A percentile compares a stretch with the other conserved stretches of the same genome.
phyloP scores from a whole-genome alignment of 495 filamentous ascomycete genomes.

The Poronia punctata region DNA sequence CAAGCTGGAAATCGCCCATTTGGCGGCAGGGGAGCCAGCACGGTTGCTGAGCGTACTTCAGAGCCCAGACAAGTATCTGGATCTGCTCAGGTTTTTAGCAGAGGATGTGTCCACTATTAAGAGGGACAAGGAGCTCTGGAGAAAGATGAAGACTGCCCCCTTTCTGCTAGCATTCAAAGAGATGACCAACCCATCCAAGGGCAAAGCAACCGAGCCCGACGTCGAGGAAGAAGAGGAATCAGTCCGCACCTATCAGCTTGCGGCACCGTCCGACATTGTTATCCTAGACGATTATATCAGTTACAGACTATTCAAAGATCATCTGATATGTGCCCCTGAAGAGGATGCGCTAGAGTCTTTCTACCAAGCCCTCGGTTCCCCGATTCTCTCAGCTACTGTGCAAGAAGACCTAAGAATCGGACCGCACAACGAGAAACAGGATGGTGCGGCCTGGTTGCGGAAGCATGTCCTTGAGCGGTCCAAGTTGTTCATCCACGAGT shows the following conservation, averaged over 20 bases:
- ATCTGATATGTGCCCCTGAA: constrained; percentile 75
- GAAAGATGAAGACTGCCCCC: constrained; percentile 63
- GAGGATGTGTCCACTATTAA: constrained; percentile 61
- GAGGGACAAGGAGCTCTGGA: constrained; percentile 69
- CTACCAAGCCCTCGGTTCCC: constrained; percentile 60
- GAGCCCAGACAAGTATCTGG: constrained; percentile 75
- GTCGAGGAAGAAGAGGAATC: constrained; percentile 53
- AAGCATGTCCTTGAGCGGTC: constrained; percentile 78
- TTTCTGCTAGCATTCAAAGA: constrained; percentile 79
- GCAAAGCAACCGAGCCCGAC: constrained; percentile 51
- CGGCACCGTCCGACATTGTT: constrained; percentile 60
- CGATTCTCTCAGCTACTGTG: constrained; percentile 52
- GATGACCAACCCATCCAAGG: constrained; percentile 43
- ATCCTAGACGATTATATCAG: constrained; percentile 81
- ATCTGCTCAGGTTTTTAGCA: constrained; percentile 68
- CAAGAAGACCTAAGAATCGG: constrained; percentile 53
- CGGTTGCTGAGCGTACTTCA: constrained; percentile 70
- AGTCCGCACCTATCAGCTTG: constrained; percentile 71
- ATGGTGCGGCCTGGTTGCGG: constrained; percentile 50
- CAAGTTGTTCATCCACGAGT: constrained; percentile 79
- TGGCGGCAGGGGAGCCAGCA: constrained; percentile 72
- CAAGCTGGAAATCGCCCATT: constrained; percentile 69
- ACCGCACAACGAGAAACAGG: constrained; percentile 38
- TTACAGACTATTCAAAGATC: constrained; percentile 75
- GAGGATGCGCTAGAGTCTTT: constrained; percentile 82